These are phyloP conservation scores for Rosa chinensis DNA, from an alignment of 306 rosid species.

Conservation along the genomic window DNA sequence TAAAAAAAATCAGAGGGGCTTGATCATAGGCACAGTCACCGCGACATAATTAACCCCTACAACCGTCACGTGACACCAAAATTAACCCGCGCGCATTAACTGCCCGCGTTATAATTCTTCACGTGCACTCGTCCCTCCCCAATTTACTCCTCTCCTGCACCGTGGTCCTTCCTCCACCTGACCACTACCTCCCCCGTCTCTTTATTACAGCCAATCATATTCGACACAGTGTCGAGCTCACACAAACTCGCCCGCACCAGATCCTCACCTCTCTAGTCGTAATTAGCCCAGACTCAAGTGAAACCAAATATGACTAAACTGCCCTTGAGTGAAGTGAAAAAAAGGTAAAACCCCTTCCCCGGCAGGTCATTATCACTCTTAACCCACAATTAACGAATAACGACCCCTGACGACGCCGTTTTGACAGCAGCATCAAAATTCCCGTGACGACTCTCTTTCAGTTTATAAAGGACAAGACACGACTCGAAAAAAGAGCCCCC, in stretches of 20 bases:
- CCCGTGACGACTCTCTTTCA: background rate
- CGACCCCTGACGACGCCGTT: constrained; percentile 23
- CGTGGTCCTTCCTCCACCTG: constrained; percentile 21
- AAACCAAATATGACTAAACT: background rate
- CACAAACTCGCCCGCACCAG: background rate
- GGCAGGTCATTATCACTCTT: background rate
- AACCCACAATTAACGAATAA: background rate
- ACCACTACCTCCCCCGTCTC: background rate
- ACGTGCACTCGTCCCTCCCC: constrained; percentile 15
- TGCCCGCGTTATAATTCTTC: constrained; percentile 25
- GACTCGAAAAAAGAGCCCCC: constrained; percentile 9
- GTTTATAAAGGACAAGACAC: constrained; percentile 28
- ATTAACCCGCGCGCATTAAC: constrained; percentile 10
- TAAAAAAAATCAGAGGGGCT: background rate
- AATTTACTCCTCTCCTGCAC: background rate
- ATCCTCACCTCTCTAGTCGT: background rate
- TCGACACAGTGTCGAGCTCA: background rate
- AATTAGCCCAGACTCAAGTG: background rate
- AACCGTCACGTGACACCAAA: constrained; percentile 27
- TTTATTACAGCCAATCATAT: background rate
- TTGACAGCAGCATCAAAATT: background rate
- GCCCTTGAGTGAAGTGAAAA: constrained; percentile 20
- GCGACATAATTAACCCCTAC: constrained; percentile 24
- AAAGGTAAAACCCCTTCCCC: background rate
- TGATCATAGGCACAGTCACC: background rate